A percentile compares a stretch with the other conserved stretches of the same genome.
These are phyloP conservation scores for Chrysoporthe deuterocubensis DNA, from an alignment of 2,329 filamentous ascomycete genomes.

Conservation along the genomic window DNA sequence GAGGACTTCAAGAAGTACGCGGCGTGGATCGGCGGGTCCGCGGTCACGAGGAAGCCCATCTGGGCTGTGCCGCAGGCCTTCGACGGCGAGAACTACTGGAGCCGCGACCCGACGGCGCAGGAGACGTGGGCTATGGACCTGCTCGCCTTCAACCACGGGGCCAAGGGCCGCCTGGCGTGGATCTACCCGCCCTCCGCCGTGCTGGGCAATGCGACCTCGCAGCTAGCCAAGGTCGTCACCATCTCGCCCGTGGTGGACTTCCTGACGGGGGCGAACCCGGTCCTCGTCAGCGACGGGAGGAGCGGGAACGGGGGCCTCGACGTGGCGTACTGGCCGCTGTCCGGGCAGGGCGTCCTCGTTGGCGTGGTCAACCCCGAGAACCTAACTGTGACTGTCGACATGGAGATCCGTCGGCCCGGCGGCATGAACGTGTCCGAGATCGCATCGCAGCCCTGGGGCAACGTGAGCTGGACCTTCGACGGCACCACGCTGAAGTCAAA, in stretches of 20 bases:
- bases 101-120: slow-evolving; percentile 46
- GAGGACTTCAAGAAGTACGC: slow-evolving; percentile 46
- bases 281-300: slow-evolving; percentile 31
- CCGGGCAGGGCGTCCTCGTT: slow-evolving; percentile 38
- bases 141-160: slow-evolving; percentile 51
- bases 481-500: slow-evolving; percentile 19
- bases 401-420: slow-evolving; percentile 30
- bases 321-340: slow-evolving; percentile 41
- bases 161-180: slow-evolving; percentile 49
- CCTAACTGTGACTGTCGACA: slow-evolving; percentile 26
- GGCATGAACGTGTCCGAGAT: slow-evolving; percentile 29
- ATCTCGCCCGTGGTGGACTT: slow-evolving; percentile 43
- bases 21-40: slow-evolving; percentile 48
- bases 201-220: slow-evolving; percentile 45
- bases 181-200: slow-evolving; percentile 46
- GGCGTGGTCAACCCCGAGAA: slow-evolving; percentile 43
- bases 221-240: slow-evolving; percentile 44
- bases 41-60: slow-evolving; percentile 51
- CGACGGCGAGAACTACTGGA: slow-evolving; percentile 52
- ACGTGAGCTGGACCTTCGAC: slow-evolving; percentile 34
- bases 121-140: slow-evolving; percentile 51
- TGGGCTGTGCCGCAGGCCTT: slow-evolving; percentile 52
- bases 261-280: slow-evolving; percentile 39
- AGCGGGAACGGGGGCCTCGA: slow-evolving; percentile 36
- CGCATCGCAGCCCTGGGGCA: slow-evolving; percentile 34